Evolutionary conservation across 495 filamentous ascomycete genomes (phyloP).

Genomic region (Friedmanniomyces simplex): DNA sequence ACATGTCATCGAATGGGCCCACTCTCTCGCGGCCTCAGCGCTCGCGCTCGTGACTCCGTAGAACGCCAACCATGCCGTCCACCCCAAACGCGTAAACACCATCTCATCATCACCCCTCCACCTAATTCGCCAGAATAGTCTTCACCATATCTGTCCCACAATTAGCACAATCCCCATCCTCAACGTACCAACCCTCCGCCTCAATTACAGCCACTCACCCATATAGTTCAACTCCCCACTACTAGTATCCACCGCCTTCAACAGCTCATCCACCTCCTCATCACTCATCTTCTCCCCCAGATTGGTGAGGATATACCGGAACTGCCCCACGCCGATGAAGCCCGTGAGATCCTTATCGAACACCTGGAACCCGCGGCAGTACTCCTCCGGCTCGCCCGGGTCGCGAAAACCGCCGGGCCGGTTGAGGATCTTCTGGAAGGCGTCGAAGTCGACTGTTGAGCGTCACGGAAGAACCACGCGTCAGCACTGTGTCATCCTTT

Average conservation of each 20-base stretch:
- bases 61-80: neutral
- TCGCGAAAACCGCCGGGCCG: conserved; percentile 96
- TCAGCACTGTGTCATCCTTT: no score
- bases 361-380: conserved; percentile 95
- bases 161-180: neutral
- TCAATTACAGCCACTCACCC: conserved; percentile 41
- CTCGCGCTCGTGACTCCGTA: no score
- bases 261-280: conserved; percentile 93
- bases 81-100: neutral
- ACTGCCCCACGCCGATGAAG: conserved; percentile 91
- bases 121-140: conserved; percentile 85
- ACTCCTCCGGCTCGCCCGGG: conserved; percentile 93
- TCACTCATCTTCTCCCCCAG: conserved; percentile 98
- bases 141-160: conserved; percentile 65
- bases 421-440: conserved; percentile 91
- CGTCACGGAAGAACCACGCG: no score
- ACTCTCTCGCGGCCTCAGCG: no score
- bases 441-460: conserved; percentile 82
- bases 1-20: no score
- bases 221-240: conserved; percentile 95
- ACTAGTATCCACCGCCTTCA: conserved; percentile 92
- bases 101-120: neutral
- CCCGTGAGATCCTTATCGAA: conserved; percentile 99
- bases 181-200: neutral
- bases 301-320: conserved; percentile 93